Evolutionary conservation across 257 asterid genomes (phyloP).

Genomic region (Vinca minor): DNA sequence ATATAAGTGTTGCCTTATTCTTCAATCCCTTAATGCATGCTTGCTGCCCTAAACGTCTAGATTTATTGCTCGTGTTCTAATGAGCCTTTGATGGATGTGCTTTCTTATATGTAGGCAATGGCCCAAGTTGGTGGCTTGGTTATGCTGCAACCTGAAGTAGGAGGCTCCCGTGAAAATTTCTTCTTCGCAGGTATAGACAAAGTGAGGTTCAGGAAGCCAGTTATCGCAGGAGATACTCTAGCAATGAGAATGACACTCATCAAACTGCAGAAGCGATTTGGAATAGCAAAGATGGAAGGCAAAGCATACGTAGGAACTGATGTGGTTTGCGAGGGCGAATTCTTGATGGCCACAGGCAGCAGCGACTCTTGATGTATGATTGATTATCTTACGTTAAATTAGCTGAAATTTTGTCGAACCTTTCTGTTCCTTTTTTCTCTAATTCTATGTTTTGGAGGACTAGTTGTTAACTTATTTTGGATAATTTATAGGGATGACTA

Average conservation of each 20-base stretch:
- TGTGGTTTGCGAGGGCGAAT: conserved; percentile 86
- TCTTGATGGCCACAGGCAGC: conserved; percentile 82
- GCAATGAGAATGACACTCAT: conserved; percentile 80
- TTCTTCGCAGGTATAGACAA: conserved; percentile 87
- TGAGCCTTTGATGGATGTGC: not conserved
- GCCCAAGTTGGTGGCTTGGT: conserved; percentile 95
- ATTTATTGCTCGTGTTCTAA: conserved; percentile 6
- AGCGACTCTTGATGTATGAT: conserved; percentile 18
- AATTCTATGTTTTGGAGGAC: not conserved
- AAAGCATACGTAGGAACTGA: conserved; percentile 89
- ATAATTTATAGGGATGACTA: conserved; percentile 1
- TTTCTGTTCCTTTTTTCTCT: not conserved
- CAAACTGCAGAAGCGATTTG: conserved; percentile 79
- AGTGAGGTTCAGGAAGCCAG: conserved; percentile 81
- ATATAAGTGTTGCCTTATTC: not conserved
- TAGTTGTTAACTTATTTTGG: conserved; percentile 1
- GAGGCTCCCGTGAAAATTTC: conserved; percentile 67
- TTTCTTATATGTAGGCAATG: conserved; percentile 55
- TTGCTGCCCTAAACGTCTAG: not conserved
- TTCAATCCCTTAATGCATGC: not conserved
- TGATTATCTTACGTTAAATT: not conserved
- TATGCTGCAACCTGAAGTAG: conserved; percentile 82
- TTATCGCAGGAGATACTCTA: conserved; percentile 76
- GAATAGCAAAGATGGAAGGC: conserved; percentile 89
- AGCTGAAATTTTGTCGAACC: conserved; percentile 4